Evolutionary conservation across 768 basidiomycete genomes (phyloP).

Genomic region (Amanita jacksonii): DNA sequence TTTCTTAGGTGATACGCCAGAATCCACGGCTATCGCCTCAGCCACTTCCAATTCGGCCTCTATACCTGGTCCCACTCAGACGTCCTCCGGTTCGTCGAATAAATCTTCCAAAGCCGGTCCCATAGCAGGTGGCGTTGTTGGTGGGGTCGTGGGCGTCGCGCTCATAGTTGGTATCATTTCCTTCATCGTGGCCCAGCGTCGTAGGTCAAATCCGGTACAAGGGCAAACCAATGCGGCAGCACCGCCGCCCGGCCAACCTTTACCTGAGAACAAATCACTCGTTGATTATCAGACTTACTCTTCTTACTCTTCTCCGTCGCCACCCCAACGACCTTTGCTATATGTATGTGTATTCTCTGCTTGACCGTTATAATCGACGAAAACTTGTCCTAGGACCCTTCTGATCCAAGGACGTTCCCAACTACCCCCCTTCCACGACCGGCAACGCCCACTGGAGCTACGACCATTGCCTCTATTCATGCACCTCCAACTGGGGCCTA

Average conservation of each 20-base stretch:
- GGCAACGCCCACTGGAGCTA: constrained; percentile 17
- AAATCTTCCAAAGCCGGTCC: constrained; percentile 30
- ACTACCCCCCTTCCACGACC: constrained; percentile 20
- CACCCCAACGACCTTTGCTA: background rate
- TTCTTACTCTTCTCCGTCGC: background rate
- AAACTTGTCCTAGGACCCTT: constrained; percentile 12
- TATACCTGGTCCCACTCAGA: background rate
- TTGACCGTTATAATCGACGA: no score
- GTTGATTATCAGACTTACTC: background rate
- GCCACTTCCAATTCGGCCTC: constrained; percentile 15
- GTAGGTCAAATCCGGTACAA: constrained; percentile 6
- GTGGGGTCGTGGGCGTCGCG: constrained; percentile 39
- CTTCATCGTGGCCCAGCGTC: constrained; percentile 22
- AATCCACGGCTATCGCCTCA: constrained; percentile 24
- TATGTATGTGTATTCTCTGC: background rate
- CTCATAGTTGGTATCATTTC: constrained; percentile 27
- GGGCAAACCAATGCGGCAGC: no score
- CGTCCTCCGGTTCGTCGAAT: constrained; percentile 5
- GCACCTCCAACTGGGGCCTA: constrained; percentile 9
- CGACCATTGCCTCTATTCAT: constrained; percentile 4
- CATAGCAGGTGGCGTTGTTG: constrained; percentile 60
- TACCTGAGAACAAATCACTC: background rate
- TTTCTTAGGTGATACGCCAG: constrained; percentile 22
- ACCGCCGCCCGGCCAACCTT: background rate
- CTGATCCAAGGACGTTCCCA: constrained; percentile 16